These are phyloP conservation scores for Tylopilus sp. DNA, from an alignment of 768 basidiomycete species.

Conservation along the genomic window DNA sequence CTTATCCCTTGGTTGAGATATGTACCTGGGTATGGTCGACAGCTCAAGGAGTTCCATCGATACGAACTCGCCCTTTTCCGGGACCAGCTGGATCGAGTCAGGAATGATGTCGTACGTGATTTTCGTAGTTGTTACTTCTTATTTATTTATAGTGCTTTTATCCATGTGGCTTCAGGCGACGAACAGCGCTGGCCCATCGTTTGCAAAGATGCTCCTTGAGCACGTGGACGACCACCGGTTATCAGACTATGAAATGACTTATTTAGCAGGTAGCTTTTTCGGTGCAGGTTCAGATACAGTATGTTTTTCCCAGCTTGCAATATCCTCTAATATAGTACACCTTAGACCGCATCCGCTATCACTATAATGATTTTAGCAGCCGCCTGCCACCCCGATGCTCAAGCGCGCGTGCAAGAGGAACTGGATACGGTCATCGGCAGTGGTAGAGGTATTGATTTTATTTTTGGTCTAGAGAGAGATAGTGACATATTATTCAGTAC, in stretches of 20 bases:
- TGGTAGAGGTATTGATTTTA: slow-evolving; percentile 17
- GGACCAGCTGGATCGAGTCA: slow-evolving; percentile 36
- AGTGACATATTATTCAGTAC: too few species aligned
- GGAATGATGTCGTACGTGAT: slow-evolving; percentile 37
- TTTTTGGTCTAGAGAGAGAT: neutral
- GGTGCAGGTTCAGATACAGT: slow-evolving; percentile 16
- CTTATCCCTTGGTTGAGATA: neutral
- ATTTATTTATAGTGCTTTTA: neutral
- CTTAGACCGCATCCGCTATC: slow-evolving; percentile 45
- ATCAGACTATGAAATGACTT: too few species aligned
- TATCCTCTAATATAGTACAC: neutral
- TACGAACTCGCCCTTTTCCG: too few species aligned
- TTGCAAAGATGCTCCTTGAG: neutral
- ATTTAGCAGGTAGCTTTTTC: slow-evolving; percentile 52
- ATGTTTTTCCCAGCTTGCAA: too few species aligned
- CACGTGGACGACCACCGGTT: slow-evolving; percentile 28
- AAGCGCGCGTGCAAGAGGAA: slow-evolving; percentile 48
- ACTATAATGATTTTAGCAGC: slow-evolving; percentile 50
- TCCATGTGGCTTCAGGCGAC: neutral
- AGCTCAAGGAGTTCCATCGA: slow-evolving; percentile 27
- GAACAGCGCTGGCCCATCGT: neutral
- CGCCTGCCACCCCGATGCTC: too few species aligned
- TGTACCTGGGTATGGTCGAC: neutral
- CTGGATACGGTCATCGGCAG: slow-evolving; percentile 50
- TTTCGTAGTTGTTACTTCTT: neutral